Evolutionary conservation across 208 protist genomes (phyloP).

Genomic region (Leishmania tarentolae): DNA sequence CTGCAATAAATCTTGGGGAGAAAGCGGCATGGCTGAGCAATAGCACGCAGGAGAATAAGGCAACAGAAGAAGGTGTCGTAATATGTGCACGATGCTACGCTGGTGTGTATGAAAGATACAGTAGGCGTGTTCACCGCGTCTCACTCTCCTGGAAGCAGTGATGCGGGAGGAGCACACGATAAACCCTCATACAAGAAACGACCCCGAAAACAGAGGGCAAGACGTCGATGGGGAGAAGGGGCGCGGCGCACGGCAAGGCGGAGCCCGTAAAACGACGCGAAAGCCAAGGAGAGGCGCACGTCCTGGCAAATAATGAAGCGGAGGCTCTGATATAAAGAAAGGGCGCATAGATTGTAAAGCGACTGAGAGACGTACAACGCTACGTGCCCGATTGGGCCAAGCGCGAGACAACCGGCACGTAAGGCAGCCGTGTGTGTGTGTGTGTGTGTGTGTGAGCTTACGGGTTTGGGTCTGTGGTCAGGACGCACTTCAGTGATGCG

Average conservation of each 20-base stretch:
- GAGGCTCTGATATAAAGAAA: no score
- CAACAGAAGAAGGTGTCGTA: background rate
- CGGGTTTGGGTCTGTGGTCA: background rate
- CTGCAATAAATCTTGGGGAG: conserved; percentile 12
- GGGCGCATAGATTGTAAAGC: no score
- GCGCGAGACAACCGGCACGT: background rate
- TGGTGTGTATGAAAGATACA: background rate
- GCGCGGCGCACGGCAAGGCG: no score
- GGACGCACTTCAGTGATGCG: background rate
- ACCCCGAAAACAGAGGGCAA: background rate
- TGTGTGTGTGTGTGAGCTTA: background rate
- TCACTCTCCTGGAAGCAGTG: background rate
- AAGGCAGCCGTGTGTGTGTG: background rate
- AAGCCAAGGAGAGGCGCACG: no score
- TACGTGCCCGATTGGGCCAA: background rate
- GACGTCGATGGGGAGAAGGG: background rate
- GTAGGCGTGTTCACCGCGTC: background rate
- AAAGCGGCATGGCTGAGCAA: conserved; percentile 19
- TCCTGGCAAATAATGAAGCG: background rate
- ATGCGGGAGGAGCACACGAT: background rate
- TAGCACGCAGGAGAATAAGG: no score
- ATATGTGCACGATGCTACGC: background rate
- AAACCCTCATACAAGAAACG: background rate
- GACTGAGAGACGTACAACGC: background rate
- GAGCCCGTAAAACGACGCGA: no score